A percentile compares a stretch with the other conserved stretches of the same genome.
phyloP scores from a whole-genome alignment of 768 basidiomycete genomes.

The Postia placenta region DNA sequence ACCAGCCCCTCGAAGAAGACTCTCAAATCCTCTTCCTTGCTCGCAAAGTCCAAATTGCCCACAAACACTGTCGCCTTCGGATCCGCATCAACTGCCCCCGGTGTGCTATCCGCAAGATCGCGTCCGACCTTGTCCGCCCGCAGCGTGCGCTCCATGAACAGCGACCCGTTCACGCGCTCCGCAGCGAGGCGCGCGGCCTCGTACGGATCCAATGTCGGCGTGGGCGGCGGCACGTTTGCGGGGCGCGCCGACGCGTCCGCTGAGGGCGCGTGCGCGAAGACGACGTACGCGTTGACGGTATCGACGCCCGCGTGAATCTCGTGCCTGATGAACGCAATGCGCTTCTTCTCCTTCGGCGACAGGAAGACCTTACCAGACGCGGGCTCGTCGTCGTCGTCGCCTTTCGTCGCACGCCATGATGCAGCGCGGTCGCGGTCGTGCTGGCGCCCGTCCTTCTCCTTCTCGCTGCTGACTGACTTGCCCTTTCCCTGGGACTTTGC shows the following conservation, averaged over 20 bases:
- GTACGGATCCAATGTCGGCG: constrained; percentile 55
- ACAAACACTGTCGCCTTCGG: constrained; percentile 85
- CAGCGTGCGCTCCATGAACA: constrained; percentile 72
- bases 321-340: constrained; percentile 88
- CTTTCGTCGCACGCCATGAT: constrained; percentile 42
- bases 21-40: constrained; percentile 85
- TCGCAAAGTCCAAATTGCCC: constrained; percentile 88
- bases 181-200: constrained; percentile 60
- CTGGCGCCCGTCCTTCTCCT: constrained; percentile 29
- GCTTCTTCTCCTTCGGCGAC: constrained; percentile 83
- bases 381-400: constrained; percentile 35
- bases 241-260: constrained; percentile 27
- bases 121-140: constrained; percentile 67
- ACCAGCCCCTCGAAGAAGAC: constrained; percentile 81
- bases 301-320: constrained; percentile 79
- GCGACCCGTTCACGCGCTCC: constrained; percentile 55
- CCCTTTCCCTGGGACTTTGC: constrained; percentile 21
- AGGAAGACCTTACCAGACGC: constrained; percentile 58
- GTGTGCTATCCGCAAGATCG: constrained; percentile 16
- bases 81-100: constrained; percentile 38
- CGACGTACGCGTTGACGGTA: constrained; percentile 82
- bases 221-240: constrained; percentile 45
- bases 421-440: constrained; percentile 57
- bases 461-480: constrained; percentile 20
- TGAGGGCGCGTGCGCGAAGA: constrained; percentile 70